phyloP scores from a whole-genome alignment of 495 filamentous ascomycete genomes.

The Bathelium albidoporum region DNA sequence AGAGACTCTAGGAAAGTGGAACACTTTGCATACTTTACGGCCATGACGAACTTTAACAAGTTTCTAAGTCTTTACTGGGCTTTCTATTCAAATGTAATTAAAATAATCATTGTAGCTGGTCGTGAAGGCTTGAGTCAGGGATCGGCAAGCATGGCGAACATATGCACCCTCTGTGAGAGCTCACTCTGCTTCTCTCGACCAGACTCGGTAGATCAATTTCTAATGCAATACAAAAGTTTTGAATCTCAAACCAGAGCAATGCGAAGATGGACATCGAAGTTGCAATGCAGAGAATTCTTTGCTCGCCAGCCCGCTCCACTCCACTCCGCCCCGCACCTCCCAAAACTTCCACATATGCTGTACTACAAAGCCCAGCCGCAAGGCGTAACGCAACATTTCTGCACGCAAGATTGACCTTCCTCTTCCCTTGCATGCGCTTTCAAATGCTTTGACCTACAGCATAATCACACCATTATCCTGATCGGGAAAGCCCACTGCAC shows the following conservation, averaged over 20 bases:
- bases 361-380: neutral
- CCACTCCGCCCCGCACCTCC: neutral
- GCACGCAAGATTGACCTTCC: neutral
- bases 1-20: neutral
- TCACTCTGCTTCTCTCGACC: neutral
- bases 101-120: neutral
- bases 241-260: neutral
- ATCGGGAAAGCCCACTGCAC: neutral
- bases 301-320: neutral
- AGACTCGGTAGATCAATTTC: neutral
- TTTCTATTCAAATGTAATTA: neutral
- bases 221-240: neutral
- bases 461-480: neutral
- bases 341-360: conserved; percentile 1
- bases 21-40: neutral
- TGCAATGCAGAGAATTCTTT: neutral
- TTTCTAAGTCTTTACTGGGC: neutral
- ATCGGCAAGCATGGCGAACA: neutral
- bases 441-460: neutral
- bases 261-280: neutral
- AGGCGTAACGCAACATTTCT: neutral
- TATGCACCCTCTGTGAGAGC: neutral
- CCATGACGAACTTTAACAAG: neutral
- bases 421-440: neutral
- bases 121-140: neutral